Conservation (phyloP, 257 asterid genomes). For the Fraxinus cuspidata region DNA sequence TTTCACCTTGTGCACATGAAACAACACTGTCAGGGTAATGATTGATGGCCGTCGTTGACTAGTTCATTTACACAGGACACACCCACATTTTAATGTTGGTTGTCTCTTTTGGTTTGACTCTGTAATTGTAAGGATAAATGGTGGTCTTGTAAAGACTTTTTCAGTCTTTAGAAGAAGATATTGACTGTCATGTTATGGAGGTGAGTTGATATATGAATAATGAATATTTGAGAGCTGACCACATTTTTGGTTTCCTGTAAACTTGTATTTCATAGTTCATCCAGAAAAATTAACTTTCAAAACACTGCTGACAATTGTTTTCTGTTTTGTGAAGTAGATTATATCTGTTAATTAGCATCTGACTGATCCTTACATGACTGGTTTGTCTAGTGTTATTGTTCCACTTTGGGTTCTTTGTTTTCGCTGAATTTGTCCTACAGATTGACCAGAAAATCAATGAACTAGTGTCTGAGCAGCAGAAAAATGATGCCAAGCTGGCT, state of each 20-base stretch:
- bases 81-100: constrained; percentile 2
- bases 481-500: constrained; percentile 92
- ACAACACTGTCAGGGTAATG: background rate
- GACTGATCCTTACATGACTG: constrained; percentile 17
- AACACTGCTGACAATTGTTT: background rate
- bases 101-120: constrained; percentile 1
- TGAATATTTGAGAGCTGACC: background rate
- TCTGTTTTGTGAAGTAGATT: background rate
- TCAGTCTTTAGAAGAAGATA: background rate
- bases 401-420: constrained; percentile 43
- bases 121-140: background rate
- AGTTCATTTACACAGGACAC: background rate
- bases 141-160: background rate
- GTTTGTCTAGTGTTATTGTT: constrained; percentile 4
- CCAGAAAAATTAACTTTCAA: background rate
- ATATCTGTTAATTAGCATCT: constrained; percentile 10
- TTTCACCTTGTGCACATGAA: background rate
- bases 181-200: constrained; percentile 6
- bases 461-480: constrained; percentile 95
- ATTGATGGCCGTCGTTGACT: constrained; percentile 13
- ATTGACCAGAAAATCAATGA: constrained; percentile 89
- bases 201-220: constrained; percentile 10
- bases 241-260: constrained; percentile 9
- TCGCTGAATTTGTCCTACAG: constrained; percentile 69
- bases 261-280: background rate